These are phyloP conservation scores for Pseudonectria foliicola DNA, from an alignment of 2,329 filamentous ascomycete genomes.

Conservation along the genomic window DNA sequence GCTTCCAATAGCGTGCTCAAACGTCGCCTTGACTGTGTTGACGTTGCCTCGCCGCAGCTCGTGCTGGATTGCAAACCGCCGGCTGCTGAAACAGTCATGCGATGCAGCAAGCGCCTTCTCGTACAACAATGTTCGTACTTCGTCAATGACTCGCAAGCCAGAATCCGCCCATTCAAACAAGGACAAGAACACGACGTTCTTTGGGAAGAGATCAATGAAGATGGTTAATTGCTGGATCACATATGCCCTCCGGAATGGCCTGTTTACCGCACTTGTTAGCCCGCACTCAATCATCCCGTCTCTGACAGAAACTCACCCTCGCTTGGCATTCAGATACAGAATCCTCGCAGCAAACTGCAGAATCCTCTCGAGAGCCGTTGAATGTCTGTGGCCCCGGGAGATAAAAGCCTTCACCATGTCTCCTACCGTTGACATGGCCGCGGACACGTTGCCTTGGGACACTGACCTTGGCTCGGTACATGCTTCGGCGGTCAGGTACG, in stretches of 20 bases:
- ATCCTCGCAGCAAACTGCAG: conserved; percentile 63
- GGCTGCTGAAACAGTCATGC: conserved; percentile 37
- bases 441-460: conserved; percentile 48
- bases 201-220: conserved; percentile 60
- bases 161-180: conserved; percentile 69
- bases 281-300: not conserved
- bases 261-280: conserved; percentile 21
- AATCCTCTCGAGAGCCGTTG: conserved; percentile 50
- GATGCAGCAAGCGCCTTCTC: conserved; percentile 38
- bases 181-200: conserved; percentile 68
- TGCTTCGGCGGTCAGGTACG: conserved; percentile 51
- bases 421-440: conserved; percentile 37
- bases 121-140: conserved; percentile 60
- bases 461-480: conserved; percentile 36
- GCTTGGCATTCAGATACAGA: conserved; percentile 57
- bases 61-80: conserved; percentile 45
- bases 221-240: conserved; percentile 54
- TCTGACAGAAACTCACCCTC: conserved; percentile 35
- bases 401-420: conserved; percentile 36
- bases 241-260: conserved; percentile 60
- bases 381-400: conserved; percentile 25
- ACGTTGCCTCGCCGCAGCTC: conserved; percentile 41
- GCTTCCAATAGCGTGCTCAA: conserved; percentile 43
- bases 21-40: conserved; percentile 43
- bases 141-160: conserved; percentile 66